phyloP scores from a whole-genome alignment of 768 basidiomycete species.

The Butyriboletus loyo region DNA sequence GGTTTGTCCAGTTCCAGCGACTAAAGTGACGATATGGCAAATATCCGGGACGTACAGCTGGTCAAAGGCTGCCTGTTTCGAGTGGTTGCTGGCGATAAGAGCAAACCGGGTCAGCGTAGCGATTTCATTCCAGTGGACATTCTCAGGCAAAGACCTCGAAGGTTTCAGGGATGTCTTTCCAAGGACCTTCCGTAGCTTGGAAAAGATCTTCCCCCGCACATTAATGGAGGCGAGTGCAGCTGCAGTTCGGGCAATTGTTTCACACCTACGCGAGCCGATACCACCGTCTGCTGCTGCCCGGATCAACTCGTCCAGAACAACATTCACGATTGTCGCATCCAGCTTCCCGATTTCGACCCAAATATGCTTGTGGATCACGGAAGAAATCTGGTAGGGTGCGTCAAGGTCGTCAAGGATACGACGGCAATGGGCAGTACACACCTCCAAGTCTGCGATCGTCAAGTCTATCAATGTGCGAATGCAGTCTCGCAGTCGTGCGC shows the following conservation, averaged over 20 bases:
- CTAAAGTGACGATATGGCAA: constrained; percentile 74
- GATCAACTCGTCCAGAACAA: constrained; percentile 76
- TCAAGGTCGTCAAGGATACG: constrained; percentile 1
- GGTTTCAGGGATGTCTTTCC: constrained; percentile 67
- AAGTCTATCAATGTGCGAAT: constrained; percentile 76
- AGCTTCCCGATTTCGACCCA: constrained; percentile 77
- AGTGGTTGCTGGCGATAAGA: constrained; percentile 66
- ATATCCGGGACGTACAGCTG: constrained; percentile 84
- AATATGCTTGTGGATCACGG: constrained; percentile 66
- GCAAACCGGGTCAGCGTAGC: constrained; percentile 76
- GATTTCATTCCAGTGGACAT: constrained; percentile 77
- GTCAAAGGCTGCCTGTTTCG: constrained; percentile 57
- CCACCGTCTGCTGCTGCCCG: constrained; percentile 83
- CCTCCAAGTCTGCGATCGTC: constrained; percentile 71
- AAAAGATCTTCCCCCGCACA: constrained; percentile 74
- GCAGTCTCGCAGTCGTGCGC: constrained; percentile 74
- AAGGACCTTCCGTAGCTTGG: constrained; percentile 76
- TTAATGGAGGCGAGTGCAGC: constrained; percentile 72
- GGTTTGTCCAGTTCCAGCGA: constrained; percentile 70
- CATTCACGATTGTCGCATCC: constrained; percentile 63
- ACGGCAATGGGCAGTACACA: constrained; percentile 34
- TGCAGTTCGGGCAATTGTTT: constrained; percentile 71
- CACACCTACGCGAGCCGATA: constrained; percentile 69
- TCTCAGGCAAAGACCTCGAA: constrained; percentile 62
- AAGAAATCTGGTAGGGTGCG: constrained; percentile 49